Base-by-base conservation (phyloP, 2,329 filamentous ascomycete genomes). In the Epichloe gansuensis region DNA sequence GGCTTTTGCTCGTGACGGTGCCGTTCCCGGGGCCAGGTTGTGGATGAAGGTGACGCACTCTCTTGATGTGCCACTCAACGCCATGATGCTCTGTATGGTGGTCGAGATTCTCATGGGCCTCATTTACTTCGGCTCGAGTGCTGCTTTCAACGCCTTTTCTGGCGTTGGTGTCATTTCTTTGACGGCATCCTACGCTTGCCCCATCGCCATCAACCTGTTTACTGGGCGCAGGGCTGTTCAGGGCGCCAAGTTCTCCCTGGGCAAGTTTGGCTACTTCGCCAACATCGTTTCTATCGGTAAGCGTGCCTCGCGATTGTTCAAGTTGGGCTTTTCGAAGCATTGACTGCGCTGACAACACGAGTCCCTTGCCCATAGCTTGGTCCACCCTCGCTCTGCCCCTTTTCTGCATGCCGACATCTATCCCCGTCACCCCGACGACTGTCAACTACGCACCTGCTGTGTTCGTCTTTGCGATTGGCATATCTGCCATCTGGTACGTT, bases 381-480 rank as follows among this genome's bases (percentile, higher is more conserved):
- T 83, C 80, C 51, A 58, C 74, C 13, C 74, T 89, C 51, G 83
- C 82, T 38, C 78, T 87, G 50, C 83, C 84, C 1, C 76, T 88
- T 15, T 88, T 88, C 73, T 88, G 81, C 67, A 85, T 86, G 81
- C 84, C 83, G 0, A 75, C 80, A 0, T 67, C 67, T 43, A 69
- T 85, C n/a, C 80, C 80, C 5, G 80, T 85, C 40, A 75, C 74
- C 0, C 66, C 62, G 34, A 63, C 68, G 17, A 74, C 71, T 40
- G 83, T 87, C 73, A 89, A 89, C 73, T 89, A 87, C 65, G 84
- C 84, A 1, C 81, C 81, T 13, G 84, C 82, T 36, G 84, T 89
- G n/a, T 87, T 88, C 58, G 76, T 84, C 27, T 81, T 73, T 5
- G 83, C 85, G 55, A 75, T 78, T 51, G 47, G 71, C 40, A 74